Evolutionary conservation across 169 alveolate species (phyloP).

Genomic region (Babesia microti): DNA sequence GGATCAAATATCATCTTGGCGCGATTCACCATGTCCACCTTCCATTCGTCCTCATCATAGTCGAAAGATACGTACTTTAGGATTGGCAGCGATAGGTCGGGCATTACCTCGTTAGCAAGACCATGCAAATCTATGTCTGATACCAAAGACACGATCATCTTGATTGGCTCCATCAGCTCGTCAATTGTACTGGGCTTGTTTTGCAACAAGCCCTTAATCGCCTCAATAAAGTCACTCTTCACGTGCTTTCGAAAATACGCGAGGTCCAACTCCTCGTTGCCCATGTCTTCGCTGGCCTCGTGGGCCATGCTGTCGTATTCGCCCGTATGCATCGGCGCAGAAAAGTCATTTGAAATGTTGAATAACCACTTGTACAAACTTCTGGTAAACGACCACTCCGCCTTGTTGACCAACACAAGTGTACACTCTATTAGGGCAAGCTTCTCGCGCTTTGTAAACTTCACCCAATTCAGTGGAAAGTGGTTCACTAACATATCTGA

Average conservation of each 20-base stretch:
- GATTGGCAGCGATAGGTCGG: constrained; percentile 36
- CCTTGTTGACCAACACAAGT: constrained; percentile 31
- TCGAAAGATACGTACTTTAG: constrained; percentile 31
- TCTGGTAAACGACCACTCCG: constrained; percentile 44
- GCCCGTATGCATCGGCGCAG: constrained; percentile 14
- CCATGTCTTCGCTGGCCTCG: too few species aligned
- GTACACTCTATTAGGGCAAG: constrained; percentile 14
- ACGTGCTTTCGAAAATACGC: constrained; percentile 29
- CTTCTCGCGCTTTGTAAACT: constrained; percentile 24
- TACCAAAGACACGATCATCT: constrained; percentile 32
- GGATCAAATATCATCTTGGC: constrained; percentile 35
- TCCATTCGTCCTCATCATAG: constrained; percentile 40
- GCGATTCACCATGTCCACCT: constrained; percentile 17
- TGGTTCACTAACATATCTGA: constrained; percentile 56
- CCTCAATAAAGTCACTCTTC: constrained; percentile 26
- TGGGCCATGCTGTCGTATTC: too few species aligned
- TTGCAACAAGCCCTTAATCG: constrained; percentile 31
- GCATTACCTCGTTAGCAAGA: constrained; percentile 35
- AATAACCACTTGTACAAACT: constrained; percentile 42
- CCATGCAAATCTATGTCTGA: constrained; percentile 35
- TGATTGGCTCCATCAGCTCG: constrained; percentile 33
- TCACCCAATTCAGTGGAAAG: constrained; percentile 49
- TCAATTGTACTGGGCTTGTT: constrained; percentile 15
- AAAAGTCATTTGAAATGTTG: constrained; percentile 32
- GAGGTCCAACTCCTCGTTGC: constrained; percentile 32